Base-by-base conservation (phyloP, 805 yeast genomes). In the Zygosaccharomyces pseudorouxii region DNA sequence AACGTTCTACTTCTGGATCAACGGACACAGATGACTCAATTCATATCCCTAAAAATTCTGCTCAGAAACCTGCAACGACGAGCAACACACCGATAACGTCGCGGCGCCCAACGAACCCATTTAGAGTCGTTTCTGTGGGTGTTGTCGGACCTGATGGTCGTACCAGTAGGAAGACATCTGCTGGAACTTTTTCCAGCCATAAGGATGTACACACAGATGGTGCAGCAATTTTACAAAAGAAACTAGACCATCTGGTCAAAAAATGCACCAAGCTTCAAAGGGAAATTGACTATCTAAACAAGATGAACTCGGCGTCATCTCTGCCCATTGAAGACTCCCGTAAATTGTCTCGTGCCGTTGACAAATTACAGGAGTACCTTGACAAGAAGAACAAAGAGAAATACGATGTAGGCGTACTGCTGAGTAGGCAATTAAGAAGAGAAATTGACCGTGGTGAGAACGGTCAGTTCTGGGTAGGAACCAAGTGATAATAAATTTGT, bases 301-400 rank as follows among this genome's bases (percentile, higher is more conserved):
- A 60, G 10, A 54, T 73, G 51, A 62, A 66, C n/a, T 64, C 62
- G 8, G 62, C 67, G 38, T 70, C 71, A 1, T 59, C 69, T 5
- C 55, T 73, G 12, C 57, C 71, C 1, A 63, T 70, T n/a, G 72
- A 69, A 0, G 77, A 73, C 46, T 48, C 65, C n/a, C 62, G 69
- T 38, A 71, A 71, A 48, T 50, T 73, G 35, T 55, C 62, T 42
- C 55, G 53, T 14, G 77, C 75, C 8, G 62, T 72, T 23, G 59
- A 51, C 14, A 68, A 65, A 53, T 50, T 73, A 36, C 71, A 72
- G 49, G 70, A 67, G 30, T 73, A 67, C 41, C 54, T 71, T 14
- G 76, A 73, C 43, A 64, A 62, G 41, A 72, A 73, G 54, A 67
- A 64, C 40, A 73, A 72, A 56, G 72, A 72, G 54, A 69, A 68